Evolutionary conservation across 805 yeast genomes (phyloP).

Genomic region (Sungouiozyma intestinalis): DNA sequence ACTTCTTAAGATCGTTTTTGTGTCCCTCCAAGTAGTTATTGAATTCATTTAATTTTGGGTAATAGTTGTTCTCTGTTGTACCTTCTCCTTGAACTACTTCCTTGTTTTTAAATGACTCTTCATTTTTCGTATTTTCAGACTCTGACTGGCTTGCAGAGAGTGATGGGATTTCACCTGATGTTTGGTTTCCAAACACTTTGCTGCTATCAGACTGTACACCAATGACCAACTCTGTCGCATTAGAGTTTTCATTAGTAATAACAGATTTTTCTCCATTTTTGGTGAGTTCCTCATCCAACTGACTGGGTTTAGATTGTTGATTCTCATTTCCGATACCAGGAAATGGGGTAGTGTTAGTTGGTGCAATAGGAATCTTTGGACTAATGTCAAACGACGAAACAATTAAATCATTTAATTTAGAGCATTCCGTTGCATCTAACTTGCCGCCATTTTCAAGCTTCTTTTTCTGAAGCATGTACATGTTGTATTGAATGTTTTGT

Average conservation of each 20-base stretch:
- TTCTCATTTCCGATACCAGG: slow-evolving; percentile 1
- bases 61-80: slow-evolving; percentile 3
- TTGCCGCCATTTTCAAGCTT: slow-evolving; percentile 9
- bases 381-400: slow-evolving; percentile 23
- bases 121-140: not conserved
- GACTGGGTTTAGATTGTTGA: not conserved
- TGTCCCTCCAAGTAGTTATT: slow-evolving; percentile 4
- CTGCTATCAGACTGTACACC: not conserved
- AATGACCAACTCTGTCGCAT: not conserved
- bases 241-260: not conserved
- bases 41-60: slow-evolving; percentile 19
- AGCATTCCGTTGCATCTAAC: slow-evolving; percentile 9
- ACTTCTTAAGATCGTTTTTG: slow-evolving; percentile 1
- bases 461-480: slow-evolving; percentile 22
- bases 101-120: not conserved
- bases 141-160: not conserved
- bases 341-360: not conserved
- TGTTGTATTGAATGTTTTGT: slow-evolving; percentile 22
- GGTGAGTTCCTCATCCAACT: not conserved
- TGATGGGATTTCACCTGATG: not conserved
- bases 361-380: slow-evolving; percentile 17
- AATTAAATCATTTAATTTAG: slow-evolving; percentile 19
- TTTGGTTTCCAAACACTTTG: not conserved
- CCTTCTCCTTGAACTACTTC: not conserved
- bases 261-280: not conserved